phyloP scores from a whole-genome alignment of 139 green algal genomes.

The Axilococcus clingmanii region DNA sequence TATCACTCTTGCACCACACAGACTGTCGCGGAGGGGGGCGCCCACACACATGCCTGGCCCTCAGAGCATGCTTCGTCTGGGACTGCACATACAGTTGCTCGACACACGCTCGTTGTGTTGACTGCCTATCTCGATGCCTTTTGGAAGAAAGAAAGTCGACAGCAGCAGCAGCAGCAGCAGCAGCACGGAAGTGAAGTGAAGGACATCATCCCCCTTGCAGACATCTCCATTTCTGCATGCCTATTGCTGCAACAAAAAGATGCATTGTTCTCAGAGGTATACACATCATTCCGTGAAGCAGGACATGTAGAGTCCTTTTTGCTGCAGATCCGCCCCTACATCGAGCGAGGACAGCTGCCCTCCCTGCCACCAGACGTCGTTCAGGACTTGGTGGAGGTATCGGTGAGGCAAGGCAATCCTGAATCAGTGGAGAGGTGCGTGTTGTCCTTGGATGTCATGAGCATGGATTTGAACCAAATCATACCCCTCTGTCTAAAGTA shows the following conservation, averaged over 20 bases:
- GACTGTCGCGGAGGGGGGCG: background rate
- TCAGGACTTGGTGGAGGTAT: conserved; percentile 75
- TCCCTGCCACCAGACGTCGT: conserved; percentile 55
- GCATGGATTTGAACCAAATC: conserved; percentile 74
- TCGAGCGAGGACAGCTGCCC: conserved; percentile 46
- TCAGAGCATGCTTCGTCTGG: background rate
- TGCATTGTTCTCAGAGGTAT: conserved; percentile 24
- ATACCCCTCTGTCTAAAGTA: conserved; percentile 60
- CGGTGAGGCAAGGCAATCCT: conserved; percentile 25
- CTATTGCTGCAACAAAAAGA: conserved; percentile 22
- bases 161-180: background rate
- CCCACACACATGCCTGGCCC: conserved; percentile 7
- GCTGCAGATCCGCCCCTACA: conserved; percentile 35
- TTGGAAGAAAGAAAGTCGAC: background rate
- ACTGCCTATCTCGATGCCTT: conserved; percentile 4
- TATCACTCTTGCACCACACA: background rate
- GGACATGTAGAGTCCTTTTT: conserved; percentile 26
- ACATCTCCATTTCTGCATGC: conserved; percentile 22
- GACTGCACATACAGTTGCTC: background rate
- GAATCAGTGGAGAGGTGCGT: conserved; percentile 72
- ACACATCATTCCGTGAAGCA: conserved; percentile 7
- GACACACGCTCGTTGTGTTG: conserved; percentile 14
- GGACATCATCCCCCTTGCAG: conserved; percentile 5
- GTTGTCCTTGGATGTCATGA: conserved; percentile 73
- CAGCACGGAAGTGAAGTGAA: background rate